Base-by-base conservation (phyloP, 2,329 filamentous ascomycete genomes). In the Aphanoascus verrucosus region DNA sequence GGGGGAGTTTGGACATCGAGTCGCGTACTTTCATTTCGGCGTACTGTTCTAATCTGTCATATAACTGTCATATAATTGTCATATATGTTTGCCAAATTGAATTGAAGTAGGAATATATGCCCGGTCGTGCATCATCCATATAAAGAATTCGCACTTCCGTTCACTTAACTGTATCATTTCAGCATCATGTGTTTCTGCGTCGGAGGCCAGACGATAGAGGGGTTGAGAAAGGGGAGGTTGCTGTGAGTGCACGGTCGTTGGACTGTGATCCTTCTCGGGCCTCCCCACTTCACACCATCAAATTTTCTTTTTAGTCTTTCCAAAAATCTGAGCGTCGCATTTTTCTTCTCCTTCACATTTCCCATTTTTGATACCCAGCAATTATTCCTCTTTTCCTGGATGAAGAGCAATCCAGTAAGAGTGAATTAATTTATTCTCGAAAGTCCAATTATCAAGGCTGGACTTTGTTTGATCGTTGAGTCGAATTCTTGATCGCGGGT, bases 381-480 rank as follows among this genome's bases (percentile, higher is more conserved):
- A 31, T 3, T 40, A 15, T 19, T 41, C 34, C 4, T 35, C 43
- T 46, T 55, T 49, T 56, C 9, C 45, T 49, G 19, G 34, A 15
- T 9, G 2, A 9, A 40, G 7, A 40, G 9, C 19, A 31, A 9
- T 40, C 46, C 19, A 49, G 46, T 28, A n/a, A 9, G 40, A 19
- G 45, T 28, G 34, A 40, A 48, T 32, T 32, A 40, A 49, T 49
- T 34, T 9, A 9, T 49, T 40, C 40, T 9, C 28, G 19, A 49
- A 40, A 40, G 11, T 34, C 14, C 23, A 3, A 58, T 53, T 47
- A n/a, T 35, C 19, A 34, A 44, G n/a, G 15, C 14, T 55, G 63
- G 60, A 60, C 63, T 58, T 60, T 61, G 61, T 64, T 66, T 63
- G 64, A 56, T 58, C 23, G 23, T 28, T 7, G 7, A 28, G 23